Percentiles rank a stretch among this genome's conserved stretches.
Conservation (phyloP, 2,329 filamentous ascomycete species). For the Cucurbitaria berberidis region DNA sequence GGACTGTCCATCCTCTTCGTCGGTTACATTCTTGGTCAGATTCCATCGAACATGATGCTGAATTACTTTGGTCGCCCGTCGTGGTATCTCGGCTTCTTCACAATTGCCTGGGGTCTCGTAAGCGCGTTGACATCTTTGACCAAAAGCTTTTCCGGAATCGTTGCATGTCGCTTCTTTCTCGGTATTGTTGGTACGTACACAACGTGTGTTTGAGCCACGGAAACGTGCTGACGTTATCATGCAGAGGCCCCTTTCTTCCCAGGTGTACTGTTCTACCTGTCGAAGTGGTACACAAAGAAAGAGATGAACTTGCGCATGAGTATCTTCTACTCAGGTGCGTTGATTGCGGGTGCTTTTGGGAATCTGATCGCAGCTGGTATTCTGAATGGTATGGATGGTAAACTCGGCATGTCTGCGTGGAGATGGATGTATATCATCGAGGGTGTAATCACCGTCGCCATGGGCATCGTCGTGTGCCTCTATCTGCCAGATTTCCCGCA, state of each 20-base stretch:
- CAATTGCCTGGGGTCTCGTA: slow-evolving; percentile 42
- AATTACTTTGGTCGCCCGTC: slow-evolving; percentile 1
- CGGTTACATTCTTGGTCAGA: slow-evolving; percentile 1
- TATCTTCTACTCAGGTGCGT: slow-evolving; percentile 60
- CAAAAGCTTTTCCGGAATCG: slow-evolving; percentile 37
- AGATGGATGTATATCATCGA: slow-evolving; percentile 49
- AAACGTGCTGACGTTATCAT: background rate
- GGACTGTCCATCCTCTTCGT: slow-evolving; percentile 55
- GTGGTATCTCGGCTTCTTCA: slow-evolving; percentile 41
- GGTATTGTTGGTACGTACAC: slow-evolving; percentile 20
- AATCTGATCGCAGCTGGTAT: slow-evolving; percentile 62
- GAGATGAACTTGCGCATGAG: slow-evolving; percentile 59
- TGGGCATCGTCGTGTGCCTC: slow-evolving; percentile 43
- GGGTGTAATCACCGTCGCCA: slow-evolving; percentile 44
- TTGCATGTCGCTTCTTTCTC: slow-evolving; percentile 37
- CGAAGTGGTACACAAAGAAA: slow-evolving; percentile 59
- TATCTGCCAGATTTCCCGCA: slow-evolving; percentile 48
- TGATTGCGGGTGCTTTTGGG: slow-evolving; percentile 59
- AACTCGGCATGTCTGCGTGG: slow-evolving; percentile 43
- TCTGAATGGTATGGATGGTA: slow-evolving; percentile 44
- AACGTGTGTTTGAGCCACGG: too few species aligned
- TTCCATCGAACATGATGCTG: background rate
- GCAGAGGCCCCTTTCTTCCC: slow-evolving; percentile 37
- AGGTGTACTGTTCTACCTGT: slow-evolving; percentile 31
- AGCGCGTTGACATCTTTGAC: slow-evolving; percentile 34